Base-by-base conservation (phyloP, 1,284 basidiomycete species). In the Microstroma glucosiphilum region DNA sequence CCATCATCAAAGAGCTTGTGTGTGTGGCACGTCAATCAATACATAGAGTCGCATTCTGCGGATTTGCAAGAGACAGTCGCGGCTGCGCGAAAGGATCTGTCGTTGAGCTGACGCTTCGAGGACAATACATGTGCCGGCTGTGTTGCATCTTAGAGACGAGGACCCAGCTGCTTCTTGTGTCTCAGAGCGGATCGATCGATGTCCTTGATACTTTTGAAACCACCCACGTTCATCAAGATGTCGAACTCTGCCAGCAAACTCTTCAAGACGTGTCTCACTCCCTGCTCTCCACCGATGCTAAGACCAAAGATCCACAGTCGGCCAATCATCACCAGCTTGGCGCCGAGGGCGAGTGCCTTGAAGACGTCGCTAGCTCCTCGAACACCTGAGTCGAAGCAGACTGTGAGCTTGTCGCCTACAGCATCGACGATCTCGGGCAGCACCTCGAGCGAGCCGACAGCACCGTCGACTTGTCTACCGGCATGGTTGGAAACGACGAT, bases 401-500 rank as follows among this genome's bases (percentile, higher is more conserved):
- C 23, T 42, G 76, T 63, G 62, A 74, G 48, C 0, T 66, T 65
- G 51, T 68, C 60, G 57, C 56, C 64, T 42, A 15, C 56, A 40
- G 15, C 30, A 56, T 56, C 61, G 12, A 69, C 64, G 51, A 76
- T 72, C 37, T 63, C 59, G 13, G 64, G 65, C 0, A 78, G 66
- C 25, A 64, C 65, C 25, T 65, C 63, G 40, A 78, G 65, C 25
- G 71, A 70, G 8, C 62, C 64, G 1, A 74, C 65, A 1, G 75
- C 73, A 12, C 72, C 75, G 58, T 75, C 72, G 40, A 78, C 73
- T 58, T 78, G 76, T 19, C 76, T 64, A 3, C 75, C 76, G n/a
- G 74, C 76, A 62, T 78, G 76, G 60, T 76, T 75, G 15, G 71
- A 72, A 17, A 75, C 70, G 65, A 69, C 72, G 40, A 77, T 65